Percentiles rank a stretch among this genome's conserved stretches.
These are phyloP conservation scores for Aspergillus leporis DNA, from an alignment of 495 filamentous ascomycete species.

Conservation along the genomic window DNA sequence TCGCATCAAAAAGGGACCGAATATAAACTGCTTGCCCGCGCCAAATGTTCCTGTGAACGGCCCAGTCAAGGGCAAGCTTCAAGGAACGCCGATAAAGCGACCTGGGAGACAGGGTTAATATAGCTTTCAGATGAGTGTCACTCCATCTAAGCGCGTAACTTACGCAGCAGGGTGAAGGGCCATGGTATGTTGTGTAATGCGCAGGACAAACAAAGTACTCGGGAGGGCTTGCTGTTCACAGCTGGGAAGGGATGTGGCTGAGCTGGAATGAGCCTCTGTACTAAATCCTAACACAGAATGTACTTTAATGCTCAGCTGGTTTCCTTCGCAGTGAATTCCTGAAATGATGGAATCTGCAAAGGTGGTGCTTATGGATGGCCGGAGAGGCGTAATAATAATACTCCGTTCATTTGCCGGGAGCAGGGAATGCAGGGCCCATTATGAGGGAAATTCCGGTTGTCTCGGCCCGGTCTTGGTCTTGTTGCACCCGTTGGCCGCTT, in stretches of 20 bases:
- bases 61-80: slow-evolving; percentile 93
- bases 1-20: slow-evolving; percentile 91
- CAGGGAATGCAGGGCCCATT: slow-evolving; percentile 13
- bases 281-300: not conserved
- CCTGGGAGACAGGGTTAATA: slow-evolving; percentile 46
- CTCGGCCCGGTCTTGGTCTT: slow-evolving; percentile 29
- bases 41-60: slow-evolving; percentile 87
- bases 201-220: not conserved
- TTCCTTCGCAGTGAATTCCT: not conserved
- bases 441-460: slow-evolving; percentile 32
- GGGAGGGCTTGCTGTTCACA: not conserved
- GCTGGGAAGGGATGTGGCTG: not conserved
- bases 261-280: not conserved
- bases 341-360: slow-evolving; percentile 23
- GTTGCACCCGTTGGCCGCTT: not conserved
- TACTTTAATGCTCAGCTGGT: not conserved
- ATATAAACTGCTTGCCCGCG: slow-evolving; percentile 95
- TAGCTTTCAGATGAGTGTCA: not conserved
- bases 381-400: slow-evolving; percentile 42
- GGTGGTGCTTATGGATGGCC: slow-evolving; percentile 20
- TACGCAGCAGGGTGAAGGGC: slow-evolving; percentile 40
- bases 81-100: slow-evolving; percentile 90
- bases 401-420: slow-evolving; percentile 36
- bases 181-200: slow-evolving; percentile 28
- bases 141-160: slow-evolving; percentile 13